Evolutionary conservation across 345 rosid genomes (phyloP).

Genomic region (Turritis glabra): DNA sequence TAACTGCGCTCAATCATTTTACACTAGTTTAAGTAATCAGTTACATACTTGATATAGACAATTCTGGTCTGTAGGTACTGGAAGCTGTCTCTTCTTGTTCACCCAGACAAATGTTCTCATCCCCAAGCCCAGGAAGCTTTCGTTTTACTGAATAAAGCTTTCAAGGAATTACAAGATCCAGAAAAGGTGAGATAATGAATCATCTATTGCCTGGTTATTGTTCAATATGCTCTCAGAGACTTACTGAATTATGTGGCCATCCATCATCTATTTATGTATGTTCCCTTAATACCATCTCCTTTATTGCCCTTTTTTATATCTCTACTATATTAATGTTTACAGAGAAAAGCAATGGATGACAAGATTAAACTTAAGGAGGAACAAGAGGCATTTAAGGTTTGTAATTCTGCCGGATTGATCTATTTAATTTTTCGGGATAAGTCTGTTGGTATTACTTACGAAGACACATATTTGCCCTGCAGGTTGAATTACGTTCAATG

Average conservation of each 20-base stretch:
- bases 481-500: constrained; percentile 85
- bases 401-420: constrained; percentile 20
- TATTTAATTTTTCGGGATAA: constrained; percentile 3
- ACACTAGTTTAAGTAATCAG: not conserved
- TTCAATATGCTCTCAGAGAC: constrained; percentile 9
- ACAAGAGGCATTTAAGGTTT: constrained; percentile 82
- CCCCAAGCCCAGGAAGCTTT: constrained; percentile 96
- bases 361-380: constrained; percentile 89
- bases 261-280: not conserved
- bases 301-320: not conserved
- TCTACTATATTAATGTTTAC: constrained; percentile 33
- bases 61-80: constrained; percentile 60
- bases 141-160: constrained; percentile 79
- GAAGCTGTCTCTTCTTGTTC: constrained; percentile 94
- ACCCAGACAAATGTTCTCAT: constrained; percentile 95
- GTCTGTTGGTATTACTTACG: constrained; percentile 4
- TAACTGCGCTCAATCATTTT: not conserved
- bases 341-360: constrained; percentile 89
- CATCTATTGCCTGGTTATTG: not conserved
- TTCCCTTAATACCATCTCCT: not conserved
- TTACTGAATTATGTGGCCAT: constrained; percentile 3
- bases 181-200: constrained; percentile 59
- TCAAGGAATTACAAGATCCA: constrained; percentile 91
- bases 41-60: constrained; percentile 6
- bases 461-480: not conserved